Evolutionary conservation across 2,329 filamentous ascomycete species (phyloP), one percentile per base, ranked within the genome.

Genomic region (Alternaria sp.): DNA sequence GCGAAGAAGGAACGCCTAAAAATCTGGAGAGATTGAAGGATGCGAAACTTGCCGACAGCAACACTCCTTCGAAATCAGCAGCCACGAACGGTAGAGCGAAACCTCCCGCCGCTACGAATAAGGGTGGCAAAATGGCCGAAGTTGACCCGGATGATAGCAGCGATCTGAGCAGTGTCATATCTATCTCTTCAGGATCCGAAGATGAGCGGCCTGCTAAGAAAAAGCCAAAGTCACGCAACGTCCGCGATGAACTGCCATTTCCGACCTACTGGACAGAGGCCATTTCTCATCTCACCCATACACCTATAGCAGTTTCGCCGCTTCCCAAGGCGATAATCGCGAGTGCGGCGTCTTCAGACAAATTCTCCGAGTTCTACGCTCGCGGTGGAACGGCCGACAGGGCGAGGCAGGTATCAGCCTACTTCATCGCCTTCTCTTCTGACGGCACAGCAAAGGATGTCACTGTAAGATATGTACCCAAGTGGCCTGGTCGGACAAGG

Each of bases 251-350:
- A 69, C 84, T 97, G 26, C 88, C 90, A 3, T 96, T 90, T 68
- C 94, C 96, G 1, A 91, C 92, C 54, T 98, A 98, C 78, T 99
- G 96, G 96, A 91, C 91, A 0, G 96, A 99, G 78, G 91, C 92
- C 3, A 84, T 96, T 2, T 97, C 94, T 0, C 91, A 93, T 2
- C 85, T 93, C 4, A 95, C 92, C 0, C 88, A 92, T 57, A 92
- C 88, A 52, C 93, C 91, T 60, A 86, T 96, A 9, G 86, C 93
- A 0, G 90, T 97, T 3, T 94, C 97, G 61, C 86, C 92, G 19
- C 62, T 80, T n/a, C 73, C 78, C 93, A 6, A 87, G 28, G 79
- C 70, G n/a, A 56, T 73, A 28, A 69, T 77, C 30, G 70, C 75
- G 86, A 54, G 90, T 88, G 59, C 90, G 1, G 91, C 88, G 0